Evolutionary conservation across 805 yeast species (phyloP).

Genomic region (Zygosaccharomyces kombuchaensis): DNA sequence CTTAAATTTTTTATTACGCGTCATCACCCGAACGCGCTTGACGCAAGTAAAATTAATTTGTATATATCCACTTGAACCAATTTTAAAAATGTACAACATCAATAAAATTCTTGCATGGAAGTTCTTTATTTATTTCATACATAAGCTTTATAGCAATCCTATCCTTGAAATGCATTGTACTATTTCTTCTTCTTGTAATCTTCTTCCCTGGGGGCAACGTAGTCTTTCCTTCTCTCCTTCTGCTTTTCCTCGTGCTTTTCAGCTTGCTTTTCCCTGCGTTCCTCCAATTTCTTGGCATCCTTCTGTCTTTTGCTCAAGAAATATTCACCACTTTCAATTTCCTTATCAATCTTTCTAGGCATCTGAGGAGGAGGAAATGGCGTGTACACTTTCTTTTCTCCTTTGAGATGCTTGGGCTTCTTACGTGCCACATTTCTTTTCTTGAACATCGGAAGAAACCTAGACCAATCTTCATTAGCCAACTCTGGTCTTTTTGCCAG

Average conservation of each 20-base stretch:
- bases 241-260: constrained; percentile 62
- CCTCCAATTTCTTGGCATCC: constrained; percentile 62
- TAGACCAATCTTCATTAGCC: constrained; percentile 93
- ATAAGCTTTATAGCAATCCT: background rate
- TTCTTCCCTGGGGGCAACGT: constrained; percentile 80
- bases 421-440: constrained; percentile 93
- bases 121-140: background rate
- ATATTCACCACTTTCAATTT: constrained; percentile 97
- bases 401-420: constrained; percentile 68
- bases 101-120: no score
- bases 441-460: constrained; percentile 94
- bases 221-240: constrained; percentile 70
- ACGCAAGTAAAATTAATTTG: background rate
- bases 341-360: constrained; percentile 95
- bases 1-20: background rate
- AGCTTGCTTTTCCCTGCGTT: constrained; percentile 74
- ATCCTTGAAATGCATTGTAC: background rate
- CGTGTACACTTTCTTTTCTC: constrained; percentile 73
- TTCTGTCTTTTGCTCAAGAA: constrained; percentile 86
- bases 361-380: constrained; percentile 98
- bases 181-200: constrained; percentile 38
- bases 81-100: no score
- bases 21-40: background rate
- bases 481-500: constrained; percentile 91
- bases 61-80: no score